phyloP scores from a whole-genome alignment of 2,329 filamentous ascomycete species.

The Xylariomycetidae sp. region DNA sequence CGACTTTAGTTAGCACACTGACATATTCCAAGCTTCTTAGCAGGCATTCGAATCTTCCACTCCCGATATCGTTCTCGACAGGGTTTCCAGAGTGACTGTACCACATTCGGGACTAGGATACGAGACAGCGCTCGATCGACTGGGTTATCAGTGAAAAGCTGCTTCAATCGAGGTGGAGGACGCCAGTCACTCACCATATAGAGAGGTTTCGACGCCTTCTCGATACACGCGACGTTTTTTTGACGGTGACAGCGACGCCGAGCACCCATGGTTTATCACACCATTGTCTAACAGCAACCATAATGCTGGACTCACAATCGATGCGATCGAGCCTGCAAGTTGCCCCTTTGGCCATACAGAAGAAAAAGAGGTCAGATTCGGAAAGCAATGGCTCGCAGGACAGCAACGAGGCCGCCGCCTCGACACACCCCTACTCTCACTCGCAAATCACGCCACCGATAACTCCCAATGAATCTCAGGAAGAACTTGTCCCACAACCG shows the following conservation, averaged over 20 bases:
- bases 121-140: too few relatives aligned
- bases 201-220: slow-evolving; percentile 11
- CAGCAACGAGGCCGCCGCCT: slow-evolving; percentile 18
- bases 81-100: too few relatives aligned
- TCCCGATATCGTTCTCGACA: too few relatives aligned
- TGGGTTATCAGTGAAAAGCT: too few relatives aligned
- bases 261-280: slow-evolving; percentile 34
- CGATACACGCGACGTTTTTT: slow-evolving; percentile 12
- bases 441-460: slow-evolving; percentile 72
- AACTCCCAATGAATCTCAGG: slow-evolving; percentile 66
- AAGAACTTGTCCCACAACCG: slow-evolving; percentile 44
- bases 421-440: slow-evolving; percentile 39
- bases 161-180: too few relatives aligned
- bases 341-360: slow-evolving; percentile 53
- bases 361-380: slow-evolving; percentile 31
- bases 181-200: too few relatives aligned
- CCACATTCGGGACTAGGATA: too few relatives aligned
- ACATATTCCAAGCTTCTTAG: too few relatives aligned
- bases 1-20: slow-evolving; percentile 14
- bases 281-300: slow-evolving; percentile 33
- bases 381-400: slow-evolving; percentile 22
- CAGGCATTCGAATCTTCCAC: too few relatives aligned
- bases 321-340: slow-evolving; percentile 56
- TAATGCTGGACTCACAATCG: slow-evolving; percentile 42
- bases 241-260: slow-evolving; percentile 17